Evolutionary conservation across 1,284 basidiomycete species (phyloP).

Genomic region (Lentinula novae-zelandiae): DNA sequence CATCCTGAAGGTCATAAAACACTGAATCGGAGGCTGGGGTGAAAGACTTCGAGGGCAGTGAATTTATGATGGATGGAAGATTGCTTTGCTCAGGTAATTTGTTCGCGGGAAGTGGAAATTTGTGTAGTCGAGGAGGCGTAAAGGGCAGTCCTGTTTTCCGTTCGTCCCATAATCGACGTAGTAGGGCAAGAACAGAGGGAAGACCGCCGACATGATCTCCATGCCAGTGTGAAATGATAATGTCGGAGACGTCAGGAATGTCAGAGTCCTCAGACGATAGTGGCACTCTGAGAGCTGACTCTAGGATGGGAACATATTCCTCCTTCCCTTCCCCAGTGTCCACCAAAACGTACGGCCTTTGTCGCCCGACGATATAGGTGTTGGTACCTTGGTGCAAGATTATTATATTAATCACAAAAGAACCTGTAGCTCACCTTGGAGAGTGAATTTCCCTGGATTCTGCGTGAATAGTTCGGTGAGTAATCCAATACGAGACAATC

Average conservation of each 20-base stretch:
- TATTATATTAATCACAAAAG: conserved; percentile 18
- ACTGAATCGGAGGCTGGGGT: conserved; percentile 33
- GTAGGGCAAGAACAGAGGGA: conserved; percentile 63
- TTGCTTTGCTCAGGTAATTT: conserved; percentile 25
- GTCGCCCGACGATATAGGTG: conserved; percentile 80
- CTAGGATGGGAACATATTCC: conserved; percentile 66
- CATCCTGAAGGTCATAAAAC: conserved; percentile 57
- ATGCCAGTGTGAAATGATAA: conserved; percentile 91
- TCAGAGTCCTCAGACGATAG: conserved; percentile 27
- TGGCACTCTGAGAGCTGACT: conserved; percentile 47
- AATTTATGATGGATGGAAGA: conserved; percentile 38
- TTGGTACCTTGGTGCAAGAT: conserved; percentile 68
- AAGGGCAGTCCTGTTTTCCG: conserved; percentile 41
- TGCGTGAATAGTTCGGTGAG: conserved; percentile 25
- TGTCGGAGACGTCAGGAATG: conserved; percentile 68
- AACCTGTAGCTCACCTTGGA: conserved; percentile 59
- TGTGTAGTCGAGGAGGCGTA: conserved; percentile 67
- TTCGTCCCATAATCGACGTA: conserved; percentile 57
- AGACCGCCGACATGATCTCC: conserved; percentile 84
- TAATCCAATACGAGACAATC: background rate
- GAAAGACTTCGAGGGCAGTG: conserved; percentile 41
- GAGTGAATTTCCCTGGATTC: conserved; percentile 90
- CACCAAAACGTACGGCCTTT: conserved; percentile 74
- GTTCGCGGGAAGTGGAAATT: conserved; percentile 44
- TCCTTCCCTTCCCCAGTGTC: conserved; percentile 86